Evolutionary conservation across 495 filamentous ascomycete genomes (phyloP).

Genomic region (Symbiotaphrina buchneri): DNA sequence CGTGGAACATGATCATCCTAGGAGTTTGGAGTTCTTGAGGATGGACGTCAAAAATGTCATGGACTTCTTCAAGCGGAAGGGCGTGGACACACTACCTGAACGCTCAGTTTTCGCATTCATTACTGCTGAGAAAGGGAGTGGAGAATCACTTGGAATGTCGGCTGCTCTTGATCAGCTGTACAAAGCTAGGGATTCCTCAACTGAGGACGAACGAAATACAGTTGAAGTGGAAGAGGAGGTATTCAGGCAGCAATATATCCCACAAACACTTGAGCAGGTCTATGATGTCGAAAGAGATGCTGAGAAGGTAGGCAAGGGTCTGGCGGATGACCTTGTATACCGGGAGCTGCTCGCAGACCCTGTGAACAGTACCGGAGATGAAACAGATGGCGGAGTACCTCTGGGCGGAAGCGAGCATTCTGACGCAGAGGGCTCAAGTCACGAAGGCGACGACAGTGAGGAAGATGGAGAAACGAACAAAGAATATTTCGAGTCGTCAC

Average conservation of each 20-base stretch:
- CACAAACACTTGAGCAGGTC: slow-evolving; percentile 79
- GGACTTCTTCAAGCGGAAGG: slow-evolving; percentile 75
- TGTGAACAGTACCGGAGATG: too few relatives aligned
- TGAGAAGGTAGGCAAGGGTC: slow-evolving; percentile 46
- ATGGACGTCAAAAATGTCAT: slow-evolving; percentile 96
- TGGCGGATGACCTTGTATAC: slow-evolving; percentile 57
- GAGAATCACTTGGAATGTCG: slow-evolving; percentile 19
- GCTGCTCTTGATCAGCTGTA: slow-evolving; percentile 24
- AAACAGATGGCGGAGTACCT: too few relatives aligned
- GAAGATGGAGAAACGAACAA: slow-evolving; percentile 16
- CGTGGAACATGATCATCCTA: slow-evolving; percentile 89
- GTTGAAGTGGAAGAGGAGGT: slow-evolving; percentile 67
- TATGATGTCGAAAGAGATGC: slow-evolving; percentile 89
- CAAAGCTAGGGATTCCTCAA: slow-evolving; percentile 4
- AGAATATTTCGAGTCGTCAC: slow-evolving; percentile 32
- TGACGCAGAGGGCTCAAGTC: too few relatives aligned
- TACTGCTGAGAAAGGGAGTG: slow-evolving; percentile 27
- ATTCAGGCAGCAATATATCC: slow-evolving; percentile 87
- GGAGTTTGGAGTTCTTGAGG: slow-evolving; percentile 72
- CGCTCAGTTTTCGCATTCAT: slow-evolving; percentile 61
- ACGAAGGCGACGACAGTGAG: slow-evolving; percentile 12
- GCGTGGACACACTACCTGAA: slow-evolving; percentile 57
- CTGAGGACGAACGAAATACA: slow-evolving; percentile 16
- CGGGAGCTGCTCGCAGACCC: slow-evolving; percentile 53
- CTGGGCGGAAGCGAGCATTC: too few relatives aligned